These are phyloP conservation scores for Sarcodon aspratus DNA, from an alignment of 768 basidiomycete genomes.

Conservation along the genomic window DNA sequence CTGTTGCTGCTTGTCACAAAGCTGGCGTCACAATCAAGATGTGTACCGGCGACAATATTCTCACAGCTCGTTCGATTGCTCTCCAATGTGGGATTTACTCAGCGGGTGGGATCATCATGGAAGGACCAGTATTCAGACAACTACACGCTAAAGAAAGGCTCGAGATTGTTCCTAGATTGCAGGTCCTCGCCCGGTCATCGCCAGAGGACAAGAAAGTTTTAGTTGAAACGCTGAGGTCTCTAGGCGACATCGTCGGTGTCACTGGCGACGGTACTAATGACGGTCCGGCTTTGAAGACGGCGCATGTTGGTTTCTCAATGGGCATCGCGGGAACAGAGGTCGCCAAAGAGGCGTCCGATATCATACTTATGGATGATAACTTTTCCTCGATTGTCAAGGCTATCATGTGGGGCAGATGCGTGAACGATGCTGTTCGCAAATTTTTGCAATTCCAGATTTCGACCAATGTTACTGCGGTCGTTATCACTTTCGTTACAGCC, in stretches of 20 bases:
- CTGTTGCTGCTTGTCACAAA: slow-evolving; percentile 75
- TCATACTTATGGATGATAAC: slow-evolving; percentile 97
- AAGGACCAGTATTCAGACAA: slow-evolving; percentile 87
- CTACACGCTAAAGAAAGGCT: slow-evolving; percentile 59
- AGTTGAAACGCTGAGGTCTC: slow-evolving; percentile 74
- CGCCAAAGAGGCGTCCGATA: slow-evolving; percentile 97
- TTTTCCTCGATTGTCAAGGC: slow-evolving; percentile 94
- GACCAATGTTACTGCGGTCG: slow-evolving; percentile 90
- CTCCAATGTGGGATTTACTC: slow-evolving; percentile 93
- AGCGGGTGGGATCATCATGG: slow-evolving; percentile 93
- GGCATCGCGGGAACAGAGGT: slow-evolving; percentile 96
- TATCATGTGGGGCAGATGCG: slow-evolving; percentile 98
- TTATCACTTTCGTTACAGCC: slow-evolving; percentile 88
- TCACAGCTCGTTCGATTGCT: slow-evolving; percentile 94
- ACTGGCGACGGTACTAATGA: slow-evolving; percentile 99
- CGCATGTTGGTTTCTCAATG: slow-evolving; percentile 96
- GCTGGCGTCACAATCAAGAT: slow-evolving; percentile 95
- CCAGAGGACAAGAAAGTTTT: slow-evolving; percentile 95
- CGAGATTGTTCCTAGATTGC: slow-evolving; percentile 82
- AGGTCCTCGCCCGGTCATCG: slow-evolving; percentile 94
- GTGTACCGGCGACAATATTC: slow-evolving; percentile 97
- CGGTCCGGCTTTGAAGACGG: slow-evolving; percentile 90
- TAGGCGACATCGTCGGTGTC: slow-evolving; percentile 89
- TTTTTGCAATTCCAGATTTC: slow-evolving; percentile 95
- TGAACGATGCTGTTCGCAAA: slow-evolving; percentile 96